phyloP scores from a whole-genome alignment of 2,329 filamentous ascomycete genomes.

The Cytospora schulzeri region DNA sequence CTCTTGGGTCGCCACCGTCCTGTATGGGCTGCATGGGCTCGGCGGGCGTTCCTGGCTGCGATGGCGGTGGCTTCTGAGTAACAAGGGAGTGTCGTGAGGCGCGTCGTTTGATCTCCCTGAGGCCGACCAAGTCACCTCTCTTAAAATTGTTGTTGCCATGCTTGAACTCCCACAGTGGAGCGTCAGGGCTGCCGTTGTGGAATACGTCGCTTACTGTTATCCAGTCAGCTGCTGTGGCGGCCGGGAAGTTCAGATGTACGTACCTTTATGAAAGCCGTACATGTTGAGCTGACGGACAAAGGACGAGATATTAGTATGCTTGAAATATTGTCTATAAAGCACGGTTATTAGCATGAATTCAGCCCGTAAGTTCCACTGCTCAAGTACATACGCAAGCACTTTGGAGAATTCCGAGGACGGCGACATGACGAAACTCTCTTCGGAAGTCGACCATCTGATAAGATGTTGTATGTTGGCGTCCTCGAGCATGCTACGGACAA shows the following conservation, averaged over 20 bases:
- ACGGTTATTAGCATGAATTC: constrained; percentile 23
- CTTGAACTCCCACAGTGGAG: constrained; percentile 97
- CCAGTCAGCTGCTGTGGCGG: constrained; percentile 31
- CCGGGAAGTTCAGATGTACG: constrained; percentile 26
- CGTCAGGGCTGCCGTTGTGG: constrained; percentile 90
- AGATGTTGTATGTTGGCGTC: constrained; percentile 90
- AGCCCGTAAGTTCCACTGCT: constrained; percentile 29
- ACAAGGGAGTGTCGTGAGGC: constrained; percentile 92
- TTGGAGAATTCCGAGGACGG: constrained; percentile 97
- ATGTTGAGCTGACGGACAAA: constrained; percentile 98
- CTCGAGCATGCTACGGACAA: constrained; percentile 84
- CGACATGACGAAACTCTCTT: constrained; percentile 98
- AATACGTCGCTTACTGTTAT: constrained; percentile 91
- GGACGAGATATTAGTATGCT: constrained; percentile 98
- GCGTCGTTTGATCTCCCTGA: constrained; percentile 93
- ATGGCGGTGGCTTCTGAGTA: constrained; percentile 75
- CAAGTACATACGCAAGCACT: constrained; percentile 80
- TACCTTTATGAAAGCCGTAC: constrained; percentile 99
- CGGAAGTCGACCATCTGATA: constrained; percentile 92
- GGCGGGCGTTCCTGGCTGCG: constrained; percentile 82
- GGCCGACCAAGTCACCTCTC: constrained; percentile 83
- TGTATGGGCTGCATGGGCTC: constrained; percentile 72
- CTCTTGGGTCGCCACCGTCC: constrained; percentile 75
- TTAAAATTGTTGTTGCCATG: constrained; percentile 98
- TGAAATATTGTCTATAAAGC: constrained; percentile 86